These are phyloP conservation scores for Sphagnum fallax DNA, from an alignment of 228 moss, liverwort and hornwort genomes.

Conservation along the genomic window DNA sequence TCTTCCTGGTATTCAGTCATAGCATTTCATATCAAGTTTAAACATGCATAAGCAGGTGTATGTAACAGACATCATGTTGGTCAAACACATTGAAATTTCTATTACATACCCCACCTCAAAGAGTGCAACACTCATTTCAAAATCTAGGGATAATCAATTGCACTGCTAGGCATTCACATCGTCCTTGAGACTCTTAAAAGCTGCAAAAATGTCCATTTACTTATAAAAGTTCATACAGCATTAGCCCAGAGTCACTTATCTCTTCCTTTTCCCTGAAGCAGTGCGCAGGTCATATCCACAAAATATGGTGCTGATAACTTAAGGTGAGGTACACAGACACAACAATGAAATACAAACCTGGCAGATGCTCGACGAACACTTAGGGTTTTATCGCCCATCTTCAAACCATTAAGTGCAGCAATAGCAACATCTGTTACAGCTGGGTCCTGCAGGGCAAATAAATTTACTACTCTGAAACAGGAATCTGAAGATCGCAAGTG, in stretches of 20 bases:
- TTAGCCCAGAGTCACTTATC: not conserved
- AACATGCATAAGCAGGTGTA: not conserved
- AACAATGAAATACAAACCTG: conserved; percentile 33
- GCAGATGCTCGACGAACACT: conserved; percentile 97
- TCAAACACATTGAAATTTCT: not conserved
- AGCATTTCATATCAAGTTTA: not conserved
- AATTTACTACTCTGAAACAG: conserved; percentile 14
- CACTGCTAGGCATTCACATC: conserved; percentile 52
- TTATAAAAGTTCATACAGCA: not conserved
- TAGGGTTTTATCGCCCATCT: conserved; percentile 99
- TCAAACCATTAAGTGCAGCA: conserved; percentile 98
- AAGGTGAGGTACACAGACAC: conserved; percentile 42
- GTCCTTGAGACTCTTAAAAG: not conserved
- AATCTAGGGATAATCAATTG: conserved; percentile 37
- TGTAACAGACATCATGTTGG: not conserved
- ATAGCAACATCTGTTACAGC: conserved; percentile 92
- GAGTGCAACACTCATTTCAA: not conserved
- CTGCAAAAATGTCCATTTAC: conserved; percentile 15
- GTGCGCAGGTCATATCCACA: conserved; percentile 60
- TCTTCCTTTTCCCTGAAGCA: not conserved
- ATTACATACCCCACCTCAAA: not conserved
- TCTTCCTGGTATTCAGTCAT: not conserved
- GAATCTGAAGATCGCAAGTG: conserved; percentile 8
- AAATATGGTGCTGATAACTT: conserved; percentile 47
- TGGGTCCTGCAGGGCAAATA: conserved; percentile 69